Evolutionary conservation across 352 stramenopile genomes (phyloP).

Genomic region (Sclerospora graminicola): DNA sequence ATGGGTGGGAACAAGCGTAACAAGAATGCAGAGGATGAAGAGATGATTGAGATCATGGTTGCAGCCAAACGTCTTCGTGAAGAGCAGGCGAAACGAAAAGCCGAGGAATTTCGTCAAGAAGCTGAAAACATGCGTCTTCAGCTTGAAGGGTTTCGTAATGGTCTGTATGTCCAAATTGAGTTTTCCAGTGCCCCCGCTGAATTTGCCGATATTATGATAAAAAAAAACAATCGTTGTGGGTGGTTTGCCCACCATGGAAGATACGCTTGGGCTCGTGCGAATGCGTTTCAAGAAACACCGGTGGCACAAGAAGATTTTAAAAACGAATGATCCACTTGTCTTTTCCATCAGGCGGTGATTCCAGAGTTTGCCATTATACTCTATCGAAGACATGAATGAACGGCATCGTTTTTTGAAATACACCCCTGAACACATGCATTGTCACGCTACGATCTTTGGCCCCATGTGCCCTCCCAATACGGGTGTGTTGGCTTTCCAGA

Average conservation of each 20-base stretch:
- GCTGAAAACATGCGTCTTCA: conserved; percentile 87
- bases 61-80: too few relatives aligned
- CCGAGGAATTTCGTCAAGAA: conserved; percentile 92
- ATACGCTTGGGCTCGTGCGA: conserved; percentile 89
- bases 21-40: too few relatives aligned
- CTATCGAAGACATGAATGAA: conserved; percentile 97
- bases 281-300: conserved; percentile 99
- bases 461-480: conserved; percentile 95
- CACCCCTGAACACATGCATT: conserved; percentile 99
- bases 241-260: conserved; percentile 94
- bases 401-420: conserved; percentile 96
- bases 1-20: too few relatives aligned
- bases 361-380: conserved; percentile 96
- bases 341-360: conserved; percentile 99
- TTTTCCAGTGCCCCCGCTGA: conserved; percentile 90
- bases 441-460: conserved; percentile 95
- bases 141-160: conserved; percentile 93
- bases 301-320: conserved; percentile 98
- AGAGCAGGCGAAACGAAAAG: conserved; percentile 82
- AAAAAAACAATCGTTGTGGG: conserved; percentile 85
- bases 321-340: conserved; percentile 96
- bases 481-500: conserved; percentile 95
- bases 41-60: too few relatives aligned
- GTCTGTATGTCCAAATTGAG: conserved; percentile 94
- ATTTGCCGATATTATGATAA: conserved; percentile 94